Evolutionary conservation across 805 yeast species (phyloP).

Genomic region (Yarrowia porcina): DNA sequence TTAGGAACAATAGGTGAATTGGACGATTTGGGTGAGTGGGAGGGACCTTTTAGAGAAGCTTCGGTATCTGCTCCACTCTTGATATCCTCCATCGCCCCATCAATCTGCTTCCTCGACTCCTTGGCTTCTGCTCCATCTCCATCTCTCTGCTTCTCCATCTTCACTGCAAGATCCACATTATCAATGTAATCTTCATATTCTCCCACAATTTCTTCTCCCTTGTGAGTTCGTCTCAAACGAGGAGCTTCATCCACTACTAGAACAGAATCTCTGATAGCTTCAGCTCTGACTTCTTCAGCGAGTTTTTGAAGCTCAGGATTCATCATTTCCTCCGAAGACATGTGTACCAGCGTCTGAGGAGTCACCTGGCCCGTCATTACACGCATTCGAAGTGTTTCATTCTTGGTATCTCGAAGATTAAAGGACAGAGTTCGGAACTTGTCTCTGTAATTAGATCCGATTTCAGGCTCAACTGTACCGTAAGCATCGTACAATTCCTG

Average conservation of each 20-base stretch:
- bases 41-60: background rate
- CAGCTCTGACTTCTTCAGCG: slow-evolving; percentile 67
- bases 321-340: slow-evolving; percentile 70
- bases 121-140: slow-evolving; percentile 30
- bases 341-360: slow-evolving; percentile 55
- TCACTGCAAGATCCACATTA: slow-evolving; percentile 6
- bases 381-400: slow-evolving; percentile 53
- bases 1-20: background rate
- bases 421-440: slow-evolving; percentile 64
- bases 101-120: background rate
- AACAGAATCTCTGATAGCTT: slow-evolving; percentile 65
- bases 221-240: slow-evolving; percentile 73
- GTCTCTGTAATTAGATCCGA: slow-evolving; percentile 54
- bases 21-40: background rate
- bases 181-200: slow-evolving; percentile 41
- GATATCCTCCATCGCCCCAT: background rate
- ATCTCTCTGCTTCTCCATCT: background rate
- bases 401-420: slow-evolving; percentile 57
- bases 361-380: slow-evolving; percentile 54
- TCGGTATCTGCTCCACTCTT: background rate
- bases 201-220: slow-evolving; percentile 82
- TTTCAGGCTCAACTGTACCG: slow-evolving; percentile 38
- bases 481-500: slow-evolving; percentile 45
- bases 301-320: slow-evolving; percentile 71
- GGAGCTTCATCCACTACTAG: slow-evolving; percentile 59